Percentiles rank a stretch among this genome's conserved stretches.
These are phyloP conservation scores for Xylariaceae sp. DNA, from an alignment of 2,329 filamentous ascomycete species.

Conservation along the genomic window DNA sequence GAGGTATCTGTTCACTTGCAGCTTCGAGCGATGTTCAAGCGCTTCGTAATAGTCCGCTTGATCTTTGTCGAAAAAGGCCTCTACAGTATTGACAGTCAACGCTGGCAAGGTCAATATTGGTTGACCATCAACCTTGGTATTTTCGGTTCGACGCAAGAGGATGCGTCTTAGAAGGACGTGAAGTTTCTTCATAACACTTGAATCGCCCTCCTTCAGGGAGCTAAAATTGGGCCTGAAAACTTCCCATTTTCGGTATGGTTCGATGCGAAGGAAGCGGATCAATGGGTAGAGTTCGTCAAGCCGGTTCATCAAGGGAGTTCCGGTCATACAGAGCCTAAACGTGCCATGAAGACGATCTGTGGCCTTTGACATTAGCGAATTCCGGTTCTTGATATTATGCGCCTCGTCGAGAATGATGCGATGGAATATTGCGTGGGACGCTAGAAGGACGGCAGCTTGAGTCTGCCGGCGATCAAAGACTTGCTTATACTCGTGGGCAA, in stretches of 20 bases:
- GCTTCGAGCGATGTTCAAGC: conserved; percentile 46
- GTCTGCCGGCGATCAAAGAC: conserved; percentile 49
- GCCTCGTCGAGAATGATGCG: conserved; percentile 83
- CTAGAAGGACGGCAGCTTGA: conserved; percentile 58
- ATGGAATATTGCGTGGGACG: conserved; percentile 62
- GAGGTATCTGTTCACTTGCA: conserved; percentile 37
- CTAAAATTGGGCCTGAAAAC: conserved; percentile 61
- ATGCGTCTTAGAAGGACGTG: conserved; percentile 80
- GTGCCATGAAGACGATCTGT: conserved; percentile 64
- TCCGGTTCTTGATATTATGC: conserved; percentile 81
- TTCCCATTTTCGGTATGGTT: conserved; percentile 71
- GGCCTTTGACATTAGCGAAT: conserved; percentile 66
- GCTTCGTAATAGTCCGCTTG: conserved; percentile 69
- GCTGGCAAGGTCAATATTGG: conserved; percentile 74
- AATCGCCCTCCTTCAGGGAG: conserved; percentile 58
- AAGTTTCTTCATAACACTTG: conserved; percentile 67
- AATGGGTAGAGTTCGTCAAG: conserved; percentile 80
- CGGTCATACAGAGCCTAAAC: conserved; percentile 78
- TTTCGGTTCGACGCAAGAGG: conserved; percentile 83
- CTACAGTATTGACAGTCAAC: conserved; percentile 64
- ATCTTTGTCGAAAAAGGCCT: conserved; percentile 70
- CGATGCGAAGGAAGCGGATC: conserved; percentile 77
- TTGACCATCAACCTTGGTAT: conserved; percentile 78
- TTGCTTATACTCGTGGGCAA: conserved; percentile 70
- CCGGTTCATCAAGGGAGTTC: conserved; percentile 89